These are phyloP conservation scores for Hibiscus trionum DNA, from an alignment of 345 rosid genomes.

Conservation along the genomic window DNA sequence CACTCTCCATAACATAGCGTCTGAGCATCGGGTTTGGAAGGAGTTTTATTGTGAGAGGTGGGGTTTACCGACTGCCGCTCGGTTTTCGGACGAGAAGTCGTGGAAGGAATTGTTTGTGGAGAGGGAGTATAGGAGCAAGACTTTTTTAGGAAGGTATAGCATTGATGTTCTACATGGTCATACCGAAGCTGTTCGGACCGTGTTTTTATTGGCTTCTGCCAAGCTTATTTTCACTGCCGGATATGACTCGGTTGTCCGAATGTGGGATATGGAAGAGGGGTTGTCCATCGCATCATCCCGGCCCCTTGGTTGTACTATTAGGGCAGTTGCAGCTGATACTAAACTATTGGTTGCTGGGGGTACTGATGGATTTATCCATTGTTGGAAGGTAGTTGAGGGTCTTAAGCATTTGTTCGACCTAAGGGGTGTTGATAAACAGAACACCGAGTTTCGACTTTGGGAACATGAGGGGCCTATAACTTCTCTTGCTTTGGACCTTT, in stretches of 20 bases:
- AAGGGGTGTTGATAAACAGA: conserved; percentile 35
- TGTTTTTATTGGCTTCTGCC: conserved; percentile 64
- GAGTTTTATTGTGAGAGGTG: conserved; percentile 74
- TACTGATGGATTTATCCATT: conserved; percentile 83
- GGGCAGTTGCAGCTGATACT: conserved; percentile 71
- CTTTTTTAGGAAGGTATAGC: conserved; percentile 59
- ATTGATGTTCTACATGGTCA: conserved; percentile 72
- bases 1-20: conserved; percentile 52
- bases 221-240: conserved; percentile 82
- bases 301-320: conserved; percentile 80
- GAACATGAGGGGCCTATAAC: conserved; percentile 86
- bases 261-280: conserved; percentile 94
- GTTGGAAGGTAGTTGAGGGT: conserved; percentile 72
- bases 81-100: conserved; percentile 44
- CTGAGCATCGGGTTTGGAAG: conserved; percentile 85
- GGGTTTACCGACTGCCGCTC: conserved; percentile 52
- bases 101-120: conserved; percentile 89
- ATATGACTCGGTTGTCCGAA: conserved; percentile 68
- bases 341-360: conserved; percentile 82
- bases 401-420: conserved; percentile 60
- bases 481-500: conserved; percentile 64
- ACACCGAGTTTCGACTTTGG: conserved; percentile 65
- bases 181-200: conserved; percentile 69
- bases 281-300: conserved; percentile 54
- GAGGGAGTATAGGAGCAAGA: conserved; percentile 79